Conservation (phyloP, 148 eudicot species). For the Selenicereus undatus region DNA sequence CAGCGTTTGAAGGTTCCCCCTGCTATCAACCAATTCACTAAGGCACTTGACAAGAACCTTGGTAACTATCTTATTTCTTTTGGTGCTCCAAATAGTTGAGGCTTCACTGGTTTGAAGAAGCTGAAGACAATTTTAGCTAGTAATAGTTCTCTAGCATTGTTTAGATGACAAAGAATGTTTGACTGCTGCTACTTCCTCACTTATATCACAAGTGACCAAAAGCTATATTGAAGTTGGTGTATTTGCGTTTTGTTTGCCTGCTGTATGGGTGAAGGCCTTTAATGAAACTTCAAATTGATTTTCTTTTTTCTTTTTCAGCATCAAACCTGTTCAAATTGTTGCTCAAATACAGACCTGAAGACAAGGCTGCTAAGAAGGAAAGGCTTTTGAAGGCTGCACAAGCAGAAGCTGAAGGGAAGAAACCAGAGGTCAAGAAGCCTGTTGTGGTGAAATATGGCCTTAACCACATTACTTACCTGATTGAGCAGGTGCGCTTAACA, state of each 20-base stretch:
- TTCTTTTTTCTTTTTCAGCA: conserved; percentile 35
- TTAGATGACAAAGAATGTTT: too few species aligned
- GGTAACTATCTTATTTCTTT: conserved; percentile 25
- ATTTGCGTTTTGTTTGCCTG: not conserved
- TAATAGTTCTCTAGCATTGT: too few species aligned
- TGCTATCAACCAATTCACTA: conserved; percentile 60
- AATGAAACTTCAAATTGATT: too few species aligned
- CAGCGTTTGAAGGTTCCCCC: conserved; percentile 78
- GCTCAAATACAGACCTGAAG: conserved; percentile 90
- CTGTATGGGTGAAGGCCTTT: not conserved
- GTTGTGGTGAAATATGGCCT: conserved; percentile 92
- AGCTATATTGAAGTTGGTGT: not conserved
- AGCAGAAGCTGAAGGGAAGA: conserved; percentile 85
- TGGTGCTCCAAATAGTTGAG: not conserved
- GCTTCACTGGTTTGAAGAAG: too few species aligned
- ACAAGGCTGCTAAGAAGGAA: conserved; percentile 76
- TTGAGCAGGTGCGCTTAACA: conserved; percentile 61
- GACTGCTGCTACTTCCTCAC: not conserved
- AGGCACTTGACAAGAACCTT: conserved; percentile 70
- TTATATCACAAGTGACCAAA: not conserved
- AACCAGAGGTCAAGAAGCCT: conserved; percentile 70
- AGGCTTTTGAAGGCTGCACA: conserved; percentile 82
- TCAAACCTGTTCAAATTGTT: conserved; percentile 81
- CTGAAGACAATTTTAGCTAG: too few species aligned
- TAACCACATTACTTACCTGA: conserved; percentile 80